These are phyloP conservation scores for Dactylellina leptospora DNA, from an alignment of 2,329 filamentous ascomycete species.

Conservation along the genomic window DNA sequence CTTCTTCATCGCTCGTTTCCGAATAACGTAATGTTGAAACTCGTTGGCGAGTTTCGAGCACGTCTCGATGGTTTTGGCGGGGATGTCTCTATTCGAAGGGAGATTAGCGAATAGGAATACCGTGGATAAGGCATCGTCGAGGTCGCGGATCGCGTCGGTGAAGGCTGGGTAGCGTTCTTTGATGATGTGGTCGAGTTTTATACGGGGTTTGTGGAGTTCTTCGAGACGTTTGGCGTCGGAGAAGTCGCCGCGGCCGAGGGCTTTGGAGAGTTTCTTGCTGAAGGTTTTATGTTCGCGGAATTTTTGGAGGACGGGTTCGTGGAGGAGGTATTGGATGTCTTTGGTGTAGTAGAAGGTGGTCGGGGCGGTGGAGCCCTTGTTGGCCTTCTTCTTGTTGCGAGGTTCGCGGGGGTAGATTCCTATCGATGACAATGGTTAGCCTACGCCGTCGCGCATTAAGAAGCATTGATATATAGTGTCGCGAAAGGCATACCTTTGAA, in stretches of 20 bases:
- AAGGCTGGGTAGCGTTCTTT: conserved; percentile 98
- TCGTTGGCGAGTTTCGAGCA: conserved; percentile 93
- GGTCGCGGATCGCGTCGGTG: conserved; percentile 87
- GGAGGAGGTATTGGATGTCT: conserved; percentile 97
- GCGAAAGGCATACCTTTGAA: conserved; percentile 75
- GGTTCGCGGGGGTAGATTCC: conserved; percentile 97
- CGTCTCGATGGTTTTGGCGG: conserved; percentile 91
- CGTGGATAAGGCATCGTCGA: conserved; percentile 96
- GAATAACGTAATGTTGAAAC: conserved; percentile 97
- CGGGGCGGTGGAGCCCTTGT: conserved; percentile 85
- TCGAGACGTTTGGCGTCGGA: conserved; percentile 87
- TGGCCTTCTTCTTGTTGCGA: conserved; percentile 94
- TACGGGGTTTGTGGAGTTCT: conserved; percentile 86
- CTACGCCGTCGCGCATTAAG: conserved; percentile 6
- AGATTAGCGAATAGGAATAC: conserved; percentile 97
- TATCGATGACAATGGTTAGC: conserved; percentile 56
- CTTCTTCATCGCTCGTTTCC: conserved; percentile 88
- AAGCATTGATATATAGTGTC: not conserved
- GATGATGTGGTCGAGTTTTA: conserved; percentile 95
- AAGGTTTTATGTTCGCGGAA: conserved; percentile 97
- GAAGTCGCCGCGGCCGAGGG: conserved; percentile 89
- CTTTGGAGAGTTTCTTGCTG: conserved; percentile 95
- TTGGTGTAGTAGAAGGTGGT: conserved; percentile 94
- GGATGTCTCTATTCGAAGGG: conserved; percentile 86
- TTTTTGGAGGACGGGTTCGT: conserved; percentile 91